Evolutionary conservation across 129 eudicot species (phyloP), one percentile per base, ranked within the genome.

Genomic region (Calendula officinalis): DNA sequence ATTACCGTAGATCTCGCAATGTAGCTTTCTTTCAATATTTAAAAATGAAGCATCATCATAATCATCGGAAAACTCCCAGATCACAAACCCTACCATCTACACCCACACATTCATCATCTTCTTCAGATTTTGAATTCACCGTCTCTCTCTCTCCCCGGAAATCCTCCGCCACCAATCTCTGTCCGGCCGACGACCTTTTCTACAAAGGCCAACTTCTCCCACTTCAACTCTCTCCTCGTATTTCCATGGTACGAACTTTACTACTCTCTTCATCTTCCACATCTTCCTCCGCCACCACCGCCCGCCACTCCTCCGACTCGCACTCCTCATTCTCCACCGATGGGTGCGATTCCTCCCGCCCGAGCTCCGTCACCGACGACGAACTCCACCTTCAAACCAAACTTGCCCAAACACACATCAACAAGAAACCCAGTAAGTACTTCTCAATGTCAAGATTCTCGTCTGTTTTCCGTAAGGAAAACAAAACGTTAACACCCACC

Each of bases 181-280:
- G 88, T 69, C 92, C 96, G 9, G 98, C 98, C 43, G 98, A 91
- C 74, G 94, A 91, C 11, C 90, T 87, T 56, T 91, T 91, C 67
- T 91, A 91, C 95, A 87, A 87, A 44, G 97, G 98, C 56, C 94
- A 87, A 17, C 90, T 87, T 79, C 94, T 87, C 35, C 98, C 96
- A 2, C 94, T 91, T 72, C 98, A 87, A 52, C 94, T 78, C 74
- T 82, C 96, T 47, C 88, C 94, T 3, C 86, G 98, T 16, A 77
- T 91, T 69, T 91, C 96, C 47, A 84, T 91, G 94, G 90, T 91
- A 35, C 94, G 94, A 1, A 74, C 90, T 10, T 88, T 87, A 63
- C 87, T 84, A 27, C 60, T 82, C 27, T 74, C 96, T 12, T 87
- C 96, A 37, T 75, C 97, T 36, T 82, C 95, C 60, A 54, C 90